Evolutionary conservation across 768 basidiomycete species (phyloP).

Genomic region (Albatrellus ellisii): DNA sequence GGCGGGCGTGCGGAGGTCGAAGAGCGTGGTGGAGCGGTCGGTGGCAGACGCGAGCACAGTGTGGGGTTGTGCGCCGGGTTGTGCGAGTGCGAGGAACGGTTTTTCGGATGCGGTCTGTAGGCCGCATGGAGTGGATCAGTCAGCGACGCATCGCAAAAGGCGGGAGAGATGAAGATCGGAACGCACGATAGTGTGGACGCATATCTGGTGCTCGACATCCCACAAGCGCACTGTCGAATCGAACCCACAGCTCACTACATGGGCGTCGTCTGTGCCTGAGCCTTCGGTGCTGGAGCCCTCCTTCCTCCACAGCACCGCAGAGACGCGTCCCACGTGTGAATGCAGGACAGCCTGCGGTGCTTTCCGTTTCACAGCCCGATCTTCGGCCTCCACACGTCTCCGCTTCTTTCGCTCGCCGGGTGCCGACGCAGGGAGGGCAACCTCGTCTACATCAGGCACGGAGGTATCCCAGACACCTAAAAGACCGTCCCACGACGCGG

Average conservation of each 20-base stretch:
- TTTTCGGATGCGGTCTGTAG: conserved; percentile 62
- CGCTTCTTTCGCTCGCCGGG: conserved; percentile 32
- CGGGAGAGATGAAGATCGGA: neutral
- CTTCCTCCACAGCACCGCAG: conserved; percentile 47
- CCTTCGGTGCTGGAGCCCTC: conserved; percentile 17
- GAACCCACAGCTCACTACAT: conserved; percentile 70
- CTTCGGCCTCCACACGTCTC: conserved; percentile 32
- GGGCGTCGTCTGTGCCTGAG: no score
- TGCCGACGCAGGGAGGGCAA: conserved; percentile 25
- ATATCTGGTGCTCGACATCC: conserved; percentile 74
- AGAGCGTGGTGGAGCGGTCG: conserved; percentile 60
- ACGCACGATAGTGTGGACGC: conserved; percentile 55
- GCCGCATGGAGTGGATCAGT: neutral
- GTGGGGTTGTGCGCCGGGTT: conserved; percentile 24
- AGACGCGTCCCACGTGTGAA: conserved; percentile 76
- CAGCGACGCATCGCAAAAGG: neutral
- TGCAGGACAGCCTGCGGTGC: conserved; percentile 64
- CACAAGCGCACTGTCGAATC: conserved; percentile 85
- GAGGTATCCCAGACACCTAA: conserved; percentile 71
- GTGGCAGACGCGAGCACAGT: conserved; percentile 52
- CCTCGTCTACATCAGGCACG: conserved; percentile 52
- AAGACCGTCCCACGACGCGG: conserved; percentile 78
- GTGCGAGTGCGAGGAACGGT: conserved; percentile 55
- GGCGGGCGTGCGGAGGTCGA: conserved; percentile 53
- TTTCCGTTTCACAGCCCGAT: conserved; percentile 29